These are phyloP conservation scores for Claviceps quebecensis DNA, from an alignment of 2,329 filamentous ascomycete species.

Conservation along the genomic window DNA sequence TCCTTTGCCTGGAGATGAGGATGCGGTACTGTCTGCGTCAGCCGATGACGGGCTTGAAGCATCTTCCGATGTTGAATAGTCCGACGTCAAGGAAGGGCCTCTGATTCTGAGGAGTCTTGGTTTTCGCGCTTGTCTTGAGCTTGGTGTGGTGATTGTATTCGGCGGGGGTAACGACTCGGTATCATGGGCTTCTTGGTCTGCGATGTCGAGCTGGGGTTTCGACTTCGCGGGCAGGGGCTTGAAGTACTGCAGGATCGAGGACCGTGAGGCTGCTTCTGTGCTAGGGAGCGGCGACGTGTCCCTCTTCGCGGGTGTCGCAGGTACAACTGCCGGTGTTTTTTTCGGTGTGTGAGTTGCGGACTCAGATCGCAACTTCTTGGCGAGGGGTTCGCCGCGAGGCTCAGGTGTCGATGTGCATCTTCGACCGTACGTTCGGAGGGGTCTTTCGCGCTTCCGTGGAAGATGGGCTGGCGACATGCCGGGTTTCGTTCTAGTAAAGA, in stretches of 20 bases:
- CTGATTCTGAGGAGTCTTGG: constrained; percentile 18
- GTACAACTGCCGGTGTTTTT: not conserved
- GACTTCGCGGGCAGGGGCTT: constrained; percentile 15
- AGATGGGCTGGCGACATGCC: constrained; percentile 11
- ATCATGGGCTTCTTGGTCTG: constrained; percentile 1
- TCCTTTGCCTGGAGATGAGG: not conserved
- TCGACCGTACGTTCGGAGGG: constrained; percentile 27
- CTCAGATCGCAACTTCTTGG: constrained; percentile 14
- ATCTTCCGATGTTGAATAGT: constrained; percentile 4
- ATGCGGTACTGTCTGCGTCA: not conserved
- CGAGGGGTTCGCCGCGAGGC: constrained; percentile 11
- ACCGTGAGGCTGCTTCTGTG: constrained; percentile 6
- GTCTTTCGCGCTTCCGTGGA: constrained; percentile 18
- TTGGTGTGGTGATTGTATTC: not conserved
- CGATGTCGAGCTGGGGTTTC: not conserved
- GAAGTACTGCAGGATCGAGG: constrained; percentile 28
- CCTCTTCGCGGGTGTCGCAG: not conserved
- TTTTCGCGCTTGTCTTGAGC: constrained; percentile 9
- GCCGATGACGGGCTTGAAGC: not conserved
- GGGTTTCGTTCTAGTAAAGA: constrained; percentile 16
- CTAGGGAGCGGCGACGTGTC: not conserved
- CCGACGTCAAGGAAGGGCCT: constrained; percentile 8
- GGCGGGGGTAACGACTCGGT: constrained; percentile 9
- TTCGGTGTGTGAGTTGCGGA: not conserved
- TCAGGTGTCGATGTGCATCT: constrained; percentile 14